Evolutionary conservation across 768 basidiomycete genomes (phyloP).

Genomic region (Calvatia gigantea): DNA sequence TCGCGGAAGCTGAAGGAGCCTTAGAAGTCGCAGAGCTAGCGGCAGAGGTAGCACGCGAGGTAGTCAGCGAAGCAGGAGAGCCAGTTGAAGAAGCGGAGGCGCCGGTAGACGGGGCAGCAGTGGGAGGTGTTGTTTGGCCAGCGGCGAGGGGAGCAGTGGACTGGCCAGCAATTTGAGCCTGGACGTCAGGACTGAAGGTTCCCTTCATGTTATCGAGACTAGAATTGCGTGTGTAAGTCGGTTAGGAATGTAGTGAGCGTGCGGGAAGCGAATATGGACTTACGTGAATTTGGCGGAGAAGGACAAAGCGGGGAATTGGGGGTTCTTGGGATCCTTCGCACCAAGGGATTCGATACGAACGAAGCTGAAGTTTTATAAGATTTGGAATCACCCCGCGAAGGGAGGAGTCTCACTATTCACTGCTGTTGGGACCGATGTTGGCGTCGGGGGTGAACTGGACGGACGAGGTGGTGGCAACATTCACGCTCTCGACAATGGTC

Average conservation of each 20-base stretch:
- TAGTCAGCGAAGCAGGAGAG: slow-evolving; percentile 17
- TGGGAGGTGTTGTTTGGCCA: slow-evolving; percentile 28
- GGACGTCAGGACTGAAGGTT: slow-evolving; percentile 51
- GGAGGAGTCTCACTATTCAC: slow-evolving; percentile 46
- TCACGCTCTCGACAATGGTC: slow-evolving; percentile 37
- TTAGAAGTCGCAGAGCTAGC: slow-evolving; percentile 15
- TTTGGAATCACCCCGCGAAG: background rate
- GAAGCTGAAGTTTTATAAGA: slow-evolving; percentile 47
- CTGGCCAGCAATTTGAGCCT: slow-evolving; percentile 59
- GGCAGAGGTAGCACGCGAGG: slow-evolving; percentile 17
- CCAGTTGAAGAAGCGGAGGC: slow-evolving; percentile 20
- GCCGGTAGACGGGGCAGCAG: no score
- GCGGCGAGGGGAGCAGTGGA: slow-evolving; percentile 55
- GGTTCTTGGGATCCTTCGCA: slow-evolving; percentile 46
- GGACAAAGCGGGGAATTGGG: slow-evolving; percentile 58
- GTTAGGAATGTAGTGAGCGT: background rate
- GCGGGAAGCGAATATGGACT: slow-evolving; percentile 22
- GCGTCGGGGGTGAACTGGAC: slow-evolving; percentile 50
- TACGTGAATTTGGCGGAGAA: slow-evolving; percentile 82
- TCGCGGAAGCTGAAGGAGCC: slow-evolving; percentile 15
- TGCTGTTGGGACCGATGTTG: slow-evolving; percentile 50
- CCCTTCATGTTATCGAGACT: slow-evolving; percentile 75
- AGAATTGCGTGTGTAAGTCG: background rate
- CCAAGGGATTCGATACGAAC: slow-evolving; percentile 66
- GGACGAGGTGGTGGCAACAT: slow-evolving; percentile 47